Base-by-base conservation (phyloP, 1,284 basidiomycete genomes). In the Chalciporus sp. region DNA sequence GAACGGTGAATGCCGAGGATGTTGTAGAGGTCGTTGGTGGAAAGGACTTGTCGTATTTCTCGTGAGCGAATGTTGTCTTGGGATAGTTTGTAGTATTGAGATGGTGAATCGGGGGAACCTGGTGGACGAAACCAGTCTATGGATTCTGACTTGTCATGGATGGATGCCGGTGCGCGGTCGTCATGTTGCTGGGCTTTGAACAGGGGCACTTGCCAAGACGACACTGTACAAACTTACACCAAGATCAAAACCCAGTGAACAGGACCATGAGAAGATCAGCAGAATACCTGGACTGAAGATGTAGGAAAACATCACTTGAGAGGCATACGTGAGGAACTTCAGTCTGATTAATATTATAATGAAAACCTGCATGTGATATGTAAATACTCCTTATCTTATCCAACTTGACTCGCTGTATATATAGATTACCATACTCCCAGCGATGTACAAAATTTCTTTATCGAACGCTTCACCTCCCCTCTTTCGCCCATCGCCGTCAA, bases 401-500 rank as follows among this genome's bases (percentile, higher is more conserved):
- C 29, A 51, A 27, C 44, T 9, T 11, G 35, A 16, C 39, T 56
- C n/a, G n/a, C n/a, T n/a, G n/a, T 23, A 23, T 23, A 23, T 23
- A 23, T 57, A 50, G 54, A 42, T 47, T 26, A 55, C 26, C 64
- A 62, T 20, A 75, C 80, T 11, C 74, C 78, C 31, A 94, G 64
- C 20, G 60, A 72, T 55, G 72, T 75, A 50, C 85, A 81, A 26
- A 96, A 78, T 64, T 71, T 80, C 54, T 73, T 72, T 41, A 85
- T 79, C 39, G 82, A 75, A 57, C 81, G 72, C 62, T 75, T 81
- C 46, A 94, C 84, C 68, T 94, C 90, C 14, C 92, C 92, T 35
- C 87, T 77, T 67, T 92, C 89, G 14, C 94, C 94, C 94, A 96
- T 96, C 29, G 90, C 80, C 6, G 92, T 95, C 66, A 95, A 62